Conservation (phyloP, 371 early-diverging fungal species). For the Lichtheimia hyalospora region DNA sequence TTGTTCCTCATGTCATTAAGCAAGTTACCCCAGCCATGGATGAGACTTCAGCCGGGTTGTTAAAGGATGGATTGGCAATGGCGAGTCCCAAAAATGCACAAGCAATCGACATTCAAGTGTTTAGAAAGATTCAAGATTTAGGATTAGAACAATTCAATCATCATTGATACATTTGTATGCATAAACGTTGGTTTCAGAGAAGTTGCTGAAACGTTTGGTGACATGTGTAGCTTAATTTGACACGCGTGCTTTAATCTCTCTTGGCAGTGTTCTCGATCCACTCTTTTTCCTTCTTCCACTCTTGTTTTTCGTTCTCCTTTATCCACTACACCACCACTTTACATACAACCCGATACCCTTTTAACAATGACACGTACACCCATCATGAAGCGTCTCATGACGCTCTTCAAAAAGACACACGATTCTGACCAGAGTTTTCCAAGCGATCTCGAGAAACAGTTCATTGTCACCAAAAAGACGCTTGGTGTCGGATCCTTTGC, state of each 20-base stretch:
- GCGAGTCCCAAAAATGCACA: conserved; percentile 10
- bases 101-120: not conserved
- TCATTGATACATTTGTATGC: too few species aligned
- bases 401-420: conserved; percentile 50
- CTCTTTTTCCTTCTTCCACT: too few species aligned
- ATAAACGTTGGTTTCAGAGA: too few species aligned
- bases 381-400: conserved; percentile 44
- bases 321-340: too few species aligned
- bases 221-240: too few species aligned
- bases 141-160: conserved; percentile 2
- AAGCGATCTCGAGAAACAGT: conserved; percentile 14
- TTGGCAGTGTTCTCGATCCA: too few species aligned
- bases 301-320: too few species aligned
- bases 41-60: not conserved
- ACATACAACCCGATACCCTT: not conserved
- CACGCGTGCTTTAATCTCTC: too few species aligned
- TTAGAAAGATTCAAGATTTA: conserved; percentile 2
- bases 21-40: conserved; percentile 10
- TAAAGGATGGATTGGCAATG: conserved; percentile 15
- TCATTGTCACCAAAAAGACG: conserved; percentile 54
- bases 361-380: conserved; percentile 32
- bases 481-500: conserved; percentile 80
- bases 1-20: conserved; percentile 25
- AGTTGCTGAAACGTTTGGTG: too few species aligned
- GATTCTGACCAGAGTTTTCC: conserved; percentile 19